Evolutionary conservation across 495 filamentous ascomycete genomes (phyloP).

Genomic region (Podospora conica): DNA sequence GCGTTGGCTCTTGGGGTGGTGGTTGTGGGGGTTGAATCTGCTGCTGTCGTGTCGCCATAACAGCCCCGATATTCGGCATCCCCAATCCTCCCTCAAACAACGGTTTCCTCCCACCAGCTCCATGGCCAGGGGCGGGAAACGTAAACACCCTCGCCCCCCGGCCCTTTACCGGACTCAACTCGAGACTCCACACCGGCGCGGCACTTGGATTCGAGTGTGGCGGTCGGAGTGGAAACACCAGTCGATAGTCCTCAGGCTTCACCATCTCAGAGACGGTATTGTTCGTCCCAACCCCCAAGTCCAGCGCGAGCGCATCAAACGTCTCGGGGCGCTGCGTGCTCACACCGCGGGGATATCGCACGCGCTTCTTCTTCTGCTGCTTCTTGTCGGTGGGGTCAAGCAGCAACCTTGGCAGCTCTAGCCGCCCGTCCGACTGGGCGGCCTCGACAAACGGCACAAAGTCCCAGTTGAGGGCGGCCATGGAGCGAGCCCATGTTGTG

Average conservation of each 20-base stretch:
- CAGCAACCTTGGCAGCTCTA: background rate
- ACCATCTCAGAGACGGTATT: background rate
- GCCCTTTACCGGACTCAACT: background rate
- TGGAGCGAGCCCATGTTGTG: constrained; percentile 9
- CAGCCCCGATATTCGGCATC: background rate
- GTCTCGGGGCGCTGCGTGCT: background rate
- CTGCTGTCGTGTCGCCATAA: background rate
- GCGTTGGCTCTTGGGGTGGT: background rate
- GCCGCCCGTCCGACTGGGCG: background rate
- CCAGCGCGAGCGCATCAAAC: background rate
- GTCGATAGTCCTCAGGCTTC: background rate
- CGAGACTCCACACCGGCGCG: background rate
- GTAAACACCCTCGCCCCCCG: background rate
- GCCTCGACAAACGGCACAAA: background rate
- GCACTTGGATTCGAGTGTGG: background rate
- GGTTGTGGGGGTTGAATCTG: background rate
- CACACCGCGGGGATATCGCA: background rate
- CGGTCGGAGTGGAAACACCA: background rate
- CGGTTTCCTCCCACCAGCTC: background rate
- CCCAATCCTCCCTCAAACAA: background rate
- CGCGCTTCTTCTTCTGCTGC: background rate
- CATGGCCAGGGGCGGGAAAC: background rate
- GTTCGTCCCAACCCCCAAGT: background rate
- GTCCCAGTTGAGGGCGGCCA: constrained; percentile 18
- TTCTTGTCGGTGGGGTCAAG: background rate